Base-by-base conservation (phyloP, 768 basidiomycete species). In the Pleurotus djamor region DNA sequence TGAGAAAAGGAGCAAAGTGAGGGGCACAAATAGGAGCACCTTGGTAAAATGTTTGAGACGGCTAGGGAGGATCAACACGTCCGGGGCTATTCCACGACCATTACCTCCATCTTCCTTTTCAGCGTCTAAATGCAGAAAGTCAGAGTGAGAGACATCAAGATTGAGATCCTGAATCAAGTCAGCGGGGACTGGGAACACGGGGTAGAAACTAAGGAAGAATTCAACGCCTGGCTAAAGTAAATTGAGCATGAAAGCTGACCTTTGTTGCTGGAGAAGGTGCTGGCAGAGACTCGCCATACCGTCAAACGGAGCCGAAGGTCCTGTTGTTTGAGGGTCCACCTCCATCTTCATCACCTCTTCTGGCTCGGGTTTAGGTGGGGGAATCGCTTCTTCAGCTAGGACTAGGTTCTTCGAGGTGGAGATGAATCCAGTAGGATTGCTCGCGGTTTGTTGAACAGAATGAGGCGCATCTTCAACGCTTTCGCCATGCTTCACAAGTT, bases 1-100 rank as follows among this genome's bases (percentile, higher is more conserved):
- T n/a, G n/a, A n/a, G n/a, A n/a, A 12, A 45, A 36, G 44, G 32
- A 58, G 16, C 44, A 10, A 50, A 34, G 10, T 17, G 16, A 7
- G 9, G 38, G 36, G 32, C n/a, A 12, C 43, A 10, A 44, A 33
- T 51, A 8, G 28, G 49, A 12, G 64, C 21, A 93, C 95, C 83
- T 94, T 96, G 14, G 85, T 80, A 69, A 98, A 98, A 16, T 95
- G 89, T 72, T 92, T 95, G 55, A 98, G 77, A 52, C 87, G 82
- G 70, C 94, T 96, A 0, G 97, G 94, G 1, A 96, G 68, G 48
- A 99, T 83, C 45, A 98, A 76, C 4, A 98, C 83, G 68, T 96
- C 91, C 1, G 94, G 96, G 0, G 85, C 86, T 52, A 73, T 75
- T 33, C 80, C 80, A 17, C 37, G 37, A n/a, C 54, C 54, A 32